Conservation (phyloP, 176 grass and related monocot genomes). For the Olyra latifolia region DNA sequence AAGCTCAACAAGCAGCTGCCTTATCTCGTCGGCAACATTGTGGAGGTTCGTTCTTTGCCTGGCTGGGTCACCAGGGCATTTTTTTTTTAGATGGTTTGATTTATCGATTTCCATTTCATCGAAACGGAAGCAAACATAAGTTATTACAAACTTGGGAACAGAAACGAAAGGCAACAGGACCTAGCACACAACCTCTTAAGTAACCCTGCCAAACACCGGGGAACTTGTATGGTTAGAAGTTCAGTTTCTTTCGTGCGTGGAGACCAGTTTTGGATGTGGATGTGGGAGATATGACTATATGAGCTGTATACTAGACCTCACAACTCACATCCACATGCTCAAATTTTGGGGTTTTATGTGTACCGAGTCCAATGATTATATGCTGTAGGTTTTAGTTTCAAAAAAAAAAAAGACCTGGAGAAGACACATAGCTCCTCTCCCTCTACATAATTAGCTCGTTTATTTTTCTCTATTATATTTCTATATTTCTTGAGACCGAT, state of each 20-base stretch:
- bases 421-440: not conserved
- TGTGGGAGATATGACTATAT: not conserved
- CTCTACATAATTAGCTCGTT: not conserved
- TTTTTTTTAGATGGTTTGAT: not conserved
- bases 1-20: conserved; percentile 86
- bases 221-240: not conserved
- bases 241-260: not conserved
- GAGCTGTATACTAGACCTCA: too few relatives aligned
- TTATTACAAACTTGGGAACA: too few relatives aligned
- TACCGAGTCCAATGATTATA: not conserved
- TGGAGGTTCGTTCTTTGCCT: conserved; percentile 54
- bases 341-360: not conserved
- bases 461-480: not conserved
- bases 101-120: too few relatives aligned
- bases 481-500: not conserved
- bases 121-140: too few relatives aligned
- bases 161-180: too few relatives aligned
- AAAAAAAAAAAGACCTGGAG: not conserved
- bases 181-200: too few relatives aligned
- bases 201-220: too few relatives aligned
- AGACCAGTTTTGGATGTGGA: not conserved
- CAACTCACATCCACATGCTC: not conserved
- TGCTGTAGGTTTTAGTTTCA: not conserved
- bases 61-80: not conserved
- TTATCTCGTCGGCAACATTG: conserved; percentile 81